phyloP scores from a whole-genome alignment of 169 alveolate species.

The Cryptosporidium muris region DNA sequence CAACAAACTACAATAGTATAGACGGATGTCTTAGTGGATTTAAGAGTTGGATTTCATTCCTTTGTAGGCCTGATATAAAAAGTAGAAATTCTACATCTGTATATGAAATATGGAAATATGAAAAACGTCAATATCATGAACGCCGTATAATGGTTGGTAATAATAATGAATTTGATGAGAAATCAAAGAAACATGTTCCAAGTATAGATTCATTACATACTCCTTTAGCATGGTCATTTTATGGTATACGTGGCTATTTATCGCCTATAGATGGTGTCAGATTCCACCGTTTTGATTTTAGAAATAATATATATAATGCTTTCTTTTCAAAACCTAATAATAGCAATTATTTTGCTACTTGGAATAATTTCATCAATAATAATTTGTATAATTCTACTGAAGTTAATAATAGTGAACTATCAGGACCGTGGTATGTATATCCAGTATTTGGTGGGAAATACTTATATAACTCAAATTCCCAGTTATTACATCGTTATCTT shows the following conservation, averaged over 20 bases:
- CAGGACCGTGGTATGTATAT: slow-evolving; percentile 50
- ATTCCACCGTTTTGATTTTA: slow-evolving; percentile 83
- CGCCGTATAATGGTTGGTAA: slow-evolving; percentile 17
- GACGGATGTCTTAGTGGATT: slow-evolving; percentile 25
- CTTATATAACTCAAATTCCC: slow-evolving; percentile 14
- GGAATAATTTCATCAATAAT: slow-evolving; percentile 5
- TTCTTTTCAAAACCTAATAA: slow-evolving; percentile 25
- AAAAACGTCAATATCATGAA: slow-evolving; percentile 65
- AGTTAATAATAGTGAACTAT: slow-evolving; percentile 20
- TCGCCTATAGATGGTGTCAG: slow-evolving; percentile 84
- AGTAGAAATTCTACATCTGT: slow-evolving; percentile 8
- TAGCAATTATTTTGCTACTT: slow-evolving; percentile 8
- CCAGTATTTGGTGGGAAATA: slow-evolving; percentile 52
- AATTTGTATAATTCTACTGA: slow-evolving; percentile 15
- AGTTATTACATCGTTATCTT: slow-evolving; percentile 34
- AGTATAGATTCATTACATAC: slow-evolving; percentile 47
- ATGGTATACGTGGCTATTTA: slow-evolving; percentile 71
- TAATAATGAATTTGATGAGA: slow-evolving; percentile 13
- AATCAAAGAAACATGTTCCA: slow-evolving; percentile 14
- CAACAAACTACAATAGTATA: background rate
- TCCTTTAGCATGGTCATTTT: slow-evolving; percentile 67
- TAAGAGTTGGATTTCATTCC: slow-evolving; percentile 39
- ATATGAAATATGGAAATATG: slow-evolving; percentile 25
- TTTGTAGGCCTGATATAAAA: slow-evolving; percentile 4
- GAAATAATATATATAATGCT: slow-evolving; percentile 71